Evolutionary conservation across 257 asterid genomes (phyloP), one percentile per base, ranked within the genome.

Genomic region (Solanum chmielewskii): DNA sequence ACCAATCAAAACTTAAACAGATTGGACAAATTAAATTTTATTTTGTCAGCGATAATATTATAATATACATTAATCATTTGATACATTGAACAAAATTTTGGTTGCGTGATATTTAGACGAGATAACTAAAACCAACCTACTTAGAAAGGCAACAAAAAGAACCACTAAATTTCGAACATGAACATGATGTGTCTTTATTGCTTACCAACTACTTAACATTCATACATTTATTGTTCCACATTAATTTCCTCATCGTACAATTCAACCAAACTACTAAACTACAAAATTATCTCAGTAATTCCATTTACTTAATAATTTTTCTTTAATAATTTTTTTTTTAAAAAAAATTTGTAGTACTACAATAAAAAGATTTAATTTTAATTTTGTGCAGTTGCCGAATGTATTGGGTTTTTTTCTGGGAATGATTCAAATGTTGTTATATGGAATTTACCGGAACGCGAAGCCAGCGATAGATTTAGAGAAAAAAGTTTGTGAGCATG

Each of bases 361-460:
- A 37, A 37, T 37, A 37, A 37, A 37, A 37, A 37, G 39, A 37
- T 37, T 37, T 37, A 37, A 20, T 59, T 2, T 59, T 41, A 25
- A 16, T 44, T 21, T 78, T 56, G 11, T 83, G 89, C 80, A 95
- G 99, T 87, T 95, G 60, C 98, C 98, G 42, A 96, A 95, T 80
- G 90, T 95, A 37, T 37, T 94, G 83, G 99, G 99, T 11, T 96
- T 96, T 86, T 76, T 91, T 87, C 76, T 96, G 87, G 98, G 99
- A 56, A 3, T 92, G 86, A 78, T 94, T 12, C 99, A 96, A 68
- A 93, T 96, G 97, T 18, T 91, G 89, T 13, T 96, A 23, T 96
- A 93, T 3, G 94, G 91, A 5, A 44, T 96, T 1, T 95, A 86
- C 91, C 86, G 95, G n/a, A 93, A 91, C 27, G 85, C 87, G 16